A percentile compares a stretch with the other conserved stretches of the same genome.
Evolutionary conservation across 139 green algal genomes (phyloP).

Genomic region (Dunaliella primolecta): DNA sequence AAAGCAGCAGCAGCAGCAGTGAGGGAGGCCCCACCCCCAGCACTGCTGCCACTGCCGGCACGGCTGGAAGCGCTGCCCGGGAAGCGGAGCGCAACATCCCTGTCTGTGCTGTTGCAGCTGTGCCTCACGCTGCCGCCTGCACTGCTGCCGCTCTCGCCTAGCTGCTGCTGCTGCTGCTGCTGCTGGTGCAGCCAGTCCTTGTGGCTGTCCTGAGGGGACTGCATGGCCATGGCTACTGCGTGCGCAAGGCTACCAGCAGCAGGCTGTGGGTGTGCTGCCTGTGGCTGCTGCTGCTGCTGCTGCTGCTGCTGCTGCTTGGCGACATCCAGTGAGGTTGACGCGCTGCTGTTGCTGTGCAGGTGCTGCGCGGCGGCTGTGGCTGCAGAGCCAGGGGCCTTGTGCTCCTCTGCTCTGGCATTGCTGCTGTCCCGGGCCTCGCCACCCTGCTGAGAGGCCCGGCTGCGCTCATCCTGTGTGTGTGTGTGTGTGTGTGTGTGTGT

Average conservation of each 20-base stretch:
- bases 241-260: not conserved
- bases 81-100: not conserved
- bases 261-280: not conserved
- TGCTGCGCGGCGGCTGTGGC: no score
- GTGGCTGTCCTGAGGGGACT: not conserved
- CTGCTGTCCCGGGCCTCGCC: no score
- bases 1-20: no score
- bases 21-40: no score
- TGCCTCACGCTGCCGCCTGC: no score
- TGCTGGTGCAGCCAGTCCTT: not conserved
- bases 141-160: not conserved
- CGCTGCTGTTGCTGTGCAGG: no score
- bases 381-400: no score
- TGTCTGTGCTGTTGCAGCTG: not conserved
- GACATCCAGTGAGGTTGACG: no score
- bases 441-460: no score
- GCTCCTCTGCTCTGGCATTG: no score
- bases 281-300: not conserved
- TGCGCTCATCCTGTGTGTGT: no score
- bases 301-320: not conserved
- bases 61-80: not conserved
- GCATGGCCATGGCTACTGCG: not conserved
- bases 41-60: not conserved
- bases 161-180: not conserved
- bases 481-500: no score